Conservation (phyloP, 768 basidiomycete species). For the Mrakia blollopis region DNA sequence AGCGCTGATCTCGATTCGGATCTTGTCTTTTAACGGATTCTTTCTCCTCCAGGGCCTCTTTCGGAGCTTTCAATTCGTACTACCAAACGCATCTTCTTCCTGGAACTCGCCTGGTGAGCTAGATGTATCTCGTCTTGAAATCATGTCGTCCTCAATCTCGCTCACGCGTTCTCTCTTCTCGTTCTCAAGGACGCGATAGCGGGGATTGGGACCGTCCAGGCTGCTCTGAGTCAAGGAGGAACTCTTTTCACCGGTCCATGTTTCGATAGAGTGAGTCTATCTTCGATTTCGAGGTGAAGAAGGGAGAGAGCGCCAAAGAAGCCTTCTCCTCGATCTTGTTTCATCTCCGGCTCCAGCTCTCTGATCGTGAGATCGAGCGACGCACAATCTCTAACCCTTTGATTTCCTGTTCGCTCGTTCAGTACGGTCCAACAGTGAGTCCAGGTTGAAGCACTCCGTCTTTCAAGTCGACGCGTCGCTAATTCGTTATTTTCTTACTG, state of each 20-base stretch:
- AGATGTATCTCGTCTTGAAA: neutral
- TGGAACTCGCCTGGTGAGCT: neutral
- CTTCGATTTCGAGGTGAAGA: neutral
- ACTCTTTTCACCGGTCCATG: neutral
- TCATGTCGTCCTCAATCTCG: neutral
- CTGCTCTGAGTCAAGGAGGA: neutral
- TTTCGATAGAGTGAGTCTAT: neutral
- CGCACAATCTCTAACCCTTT: too few relatives aligned
- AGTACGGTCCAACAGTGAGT: neutral
- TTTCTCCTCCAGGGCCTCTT: neutral
- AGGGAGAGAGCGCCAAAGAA: neutral
- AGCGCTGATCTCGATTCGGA: neutral
- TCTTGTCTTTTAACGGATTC: neutral
- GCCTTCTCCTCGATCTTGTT: too few relatives aligned
- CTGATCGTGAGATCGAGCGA: too few relatives aligned
- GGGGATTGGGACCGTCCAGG: neutral
- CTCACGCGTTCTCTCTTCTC: neutral
- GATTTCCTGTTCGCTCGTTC: neutral
- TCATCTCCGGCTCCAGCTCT: too few relatives aligned
- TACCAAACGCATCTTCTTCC: neutral
- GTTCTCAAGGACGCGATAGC: neutral
- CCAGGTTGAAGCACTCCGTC: neutral
- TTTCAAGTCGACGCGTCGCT: neutral
- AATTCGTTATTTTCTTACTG: neutral
- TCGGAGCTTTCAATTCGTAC: neutral